Percentiles rank a stretch among this genome's conserved stretches.
Evolutionary conservation across 2,329 filamentous ascomycete genomes (phyloP).

Genomic region (Zalaria obscura): DNA sequence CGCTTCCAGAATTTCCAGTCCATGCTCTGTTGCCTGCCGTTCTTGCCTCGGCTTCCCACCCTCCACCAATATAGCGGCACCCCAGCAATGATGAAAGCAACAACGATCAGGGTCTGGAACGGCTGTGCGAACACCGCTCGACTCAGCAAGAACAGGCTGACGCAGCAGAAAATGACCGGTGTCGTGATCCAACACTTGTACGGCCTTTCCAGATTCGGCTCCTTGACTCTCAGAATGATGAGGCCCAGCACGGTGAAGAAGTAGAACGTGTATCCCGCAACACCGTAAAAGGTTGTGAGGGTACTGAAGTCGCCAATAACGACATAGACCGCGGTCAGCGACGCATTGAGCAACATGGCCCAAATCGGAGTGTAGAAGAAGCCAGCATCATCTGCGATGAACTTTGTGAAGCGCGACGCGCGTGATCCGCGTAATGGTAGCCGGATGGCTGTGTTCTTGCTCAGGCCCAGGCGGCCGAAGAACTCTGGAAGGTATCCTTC

Average conservation of each 20-base stretch:
- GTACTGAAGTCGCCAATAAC: constrained; percentile 81
- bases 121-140: constrained; percentile 84
- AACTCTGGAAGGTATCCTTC: constrained; percentile 81
- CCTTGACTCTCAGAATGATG: constrained; percentile 75
- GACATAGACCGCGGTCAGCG: constrained; percentile 64
- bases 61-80: constrained; percentile 83
- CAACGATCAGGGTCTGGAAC: constrained; percentile 73
- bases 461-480: constrained; percentile 71
- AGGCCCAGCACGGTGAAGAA: constrained; percentile 89
- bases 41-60: constrained; percentile 44
- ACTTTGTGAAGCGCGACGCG: constrained; percentile 42
- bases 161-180: constrained; percentile 96
- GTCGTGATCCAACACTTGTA: constrained; percentile 96
- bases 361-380: constrained; percentile 92
- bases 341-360: constrained; percentile 69
- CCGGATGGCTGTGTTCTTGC: constrained; percentile 23
- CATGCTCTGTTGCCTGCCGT: constrained; percentile 13
- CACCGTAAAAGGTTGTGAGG: constrained; percentile 90
- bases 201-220: constrained; percentile 76
- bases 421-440: constrained; percentile 25
- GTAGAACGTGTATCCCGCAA: constrained; percentile 94
- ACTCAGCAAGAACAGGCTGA: constrained; percentile 81
- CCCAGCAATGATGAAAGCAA: constrained; percentile 71
- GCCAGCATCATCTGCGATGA: constrained; percentile 64
- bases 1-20: constrained; percentile 27